These are phyloP conservation scores for Chaetomium sp. DNA, from an alignment of 2,329 filamentous ascomycete species.

Conservation along the genomic window DNA sequence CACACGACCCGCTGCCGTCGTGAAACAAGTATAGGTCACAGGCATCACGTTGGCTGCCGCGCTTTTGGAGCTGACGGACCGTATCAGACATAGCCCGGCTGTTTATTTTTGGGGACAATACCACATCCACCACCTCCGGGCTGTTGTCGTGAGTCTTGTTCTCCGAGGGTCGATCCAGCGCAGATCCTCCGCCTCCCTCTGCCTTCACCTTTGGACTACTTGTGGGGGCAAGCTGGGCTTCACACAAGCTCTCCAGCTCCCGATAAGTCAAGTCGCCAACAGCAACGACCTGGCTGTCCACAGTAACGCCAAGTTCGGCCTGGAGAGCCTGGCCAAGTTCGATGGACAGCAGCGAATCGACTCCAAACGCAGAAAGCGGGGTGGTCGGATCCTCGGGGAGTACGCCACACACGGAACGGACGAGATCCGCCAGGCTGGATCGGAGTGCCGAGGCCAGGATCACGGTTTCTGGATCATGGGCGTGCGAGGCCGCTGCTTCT, in stretches of 20 bases:
- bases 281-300: not conserved
- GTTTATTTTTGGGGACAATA: too few species aligned
- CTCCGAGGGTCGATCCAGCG: too few species aligned
- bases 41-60: not conserved
- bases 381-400: not conserved
- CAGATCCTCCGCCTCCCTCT: not conserved
- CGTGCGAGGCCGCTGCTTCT: not conserved
- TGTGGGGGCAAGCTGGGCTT: not conserved
- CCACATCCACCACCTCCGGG: not conserved
- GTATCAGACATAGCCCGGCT: too few species aligned
- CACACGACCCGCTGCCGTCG: not conserved
- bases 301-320: not conserved
- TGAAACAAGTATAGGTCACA: not conserved
- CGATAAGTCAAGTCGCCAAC: not conserved
- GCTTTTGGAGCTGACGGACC: not conserved
- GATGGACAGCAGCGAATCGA: not conserved
- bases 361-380: not conserved
- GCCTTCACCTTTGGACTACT: not conserved
- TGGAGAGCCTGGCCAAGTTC: not conserved
- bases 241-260: not conserved
- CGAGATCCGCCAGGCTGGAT: not conserved
- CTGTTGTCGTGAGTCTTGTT: not conserved
- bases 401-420: not conserved
- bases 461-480: not conserved
- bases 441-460: not conserved